Evolutionary conservation across 805 yeast genomes (phyloP).

Genomic region (Wickerhamomyces pijperi): DNA sequence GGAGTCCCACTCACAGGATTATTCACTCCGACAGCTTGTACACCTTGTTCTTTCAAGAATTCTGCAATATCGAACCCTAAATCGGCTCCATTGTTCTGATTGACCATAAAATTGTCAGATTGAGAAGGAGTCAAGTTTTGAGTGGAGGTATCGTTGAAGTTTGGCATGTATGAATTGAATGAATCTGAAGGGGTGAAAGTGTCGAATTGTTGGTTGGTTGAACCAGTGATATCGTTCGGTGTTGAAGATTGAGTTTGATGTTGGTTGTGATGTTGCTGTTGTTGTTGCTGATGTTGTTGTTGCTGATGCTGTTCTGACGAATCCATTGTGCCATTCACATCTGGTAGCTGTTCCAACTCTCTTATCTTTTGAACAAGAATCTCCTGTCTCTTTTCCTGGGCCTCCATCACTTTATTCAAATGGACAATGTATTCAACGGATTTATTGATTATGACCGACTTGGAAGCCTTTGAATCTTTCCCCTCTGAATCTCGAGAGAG

Average conservation of each 20-base stretch:
- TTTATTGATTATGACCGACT: conserved; percentile 63
- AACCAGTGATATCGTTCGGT: neutral
- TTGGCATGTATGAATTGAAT: neutral
- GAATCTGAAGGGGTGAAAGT: neutral
- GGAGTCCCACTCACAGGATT: too few species aligned
- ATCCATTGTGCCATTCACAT: conserved; percentile 2
- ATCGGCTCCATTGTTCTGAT: neutral
- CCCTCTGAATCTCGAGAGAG: conserved; percentile 31
- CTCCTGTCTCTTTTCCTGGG: conserved; percentile 38
- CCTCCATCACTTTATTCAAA: conserved; percentile 46
- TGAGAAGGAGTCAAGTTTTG: neutral
- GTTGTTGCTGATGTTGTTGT: conserved; percentile 1
- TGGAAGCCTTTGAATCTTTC: conserved; percentile 72
- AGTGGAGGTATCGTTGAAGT: conserved; percentile 1
- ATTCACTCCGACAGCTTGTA: neutral
- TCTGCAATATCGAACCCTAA: neutral
- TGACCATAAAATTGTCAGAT: too few species aligned
- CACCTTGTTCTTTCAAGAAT: neutral
- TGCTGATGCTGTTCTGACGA: neutral
- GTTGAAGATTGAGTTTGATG: too few species aligned
- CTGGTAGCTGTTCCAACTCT: conserved; percentile 21
- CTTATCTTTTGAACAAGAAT: conserved; percentile 29
- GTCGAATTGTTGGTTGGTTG: neutral
- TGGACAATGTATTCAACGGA: conserved; percentile 73
- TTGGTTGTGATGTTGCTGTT: neutral